phyloP scores from a whole-genome alignment of 345 rosid species.

The Citrus trifoliata region DNA sequence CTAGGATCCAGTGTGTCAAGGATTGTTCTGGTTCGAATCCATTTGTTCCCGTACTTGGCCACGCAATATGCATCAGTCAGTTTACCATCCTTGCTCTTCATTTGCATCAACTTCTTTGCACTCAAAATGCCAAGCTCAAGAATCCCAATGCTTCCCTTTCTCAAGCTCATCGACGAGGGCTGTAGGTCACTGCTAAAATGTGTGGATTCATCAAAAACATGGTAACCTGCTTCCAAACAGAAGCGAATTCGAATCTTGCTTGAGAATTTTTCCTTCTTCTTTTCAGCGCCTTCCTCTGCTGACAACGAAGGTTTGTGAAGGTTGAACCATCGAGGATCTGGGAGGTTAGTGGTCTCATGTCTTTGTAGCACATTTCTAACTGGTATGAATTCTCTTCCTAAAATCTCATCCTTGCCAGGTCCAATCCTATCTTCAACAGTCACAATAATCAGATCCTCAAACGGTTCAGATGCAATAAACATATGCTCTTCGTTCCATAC shows the following conservation, averaged over 20 bases:
- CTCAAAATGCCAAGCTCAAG: slow-evolving; percentile 87
- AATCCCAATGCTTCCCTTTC: slow-evolving; percentile 72
- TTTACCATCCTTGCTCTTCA: slow-evolving; percentile 80
- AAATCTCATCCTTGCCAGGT: slow-evolving; percentile 68
- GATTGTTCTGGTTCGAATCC: slow-evolving; percentile 93
- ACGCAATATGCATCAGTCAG: slow-evolving; percentile 89
- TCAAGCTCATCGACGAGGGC: slow-evolving; percentile 76
- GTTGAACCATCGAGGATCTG: slow-evolving; percentile 72
- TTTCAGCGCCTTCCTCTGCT: slow-evolving; percentile 50
- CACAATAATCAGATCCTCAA: slow-evolving; percentile 69
- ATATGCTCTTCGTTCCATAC: slow-evolving; percentile 79
- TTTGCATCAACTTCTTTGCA: slow-evolving; percentile 74
- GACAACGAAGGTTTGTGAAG: slow-evolving; percentile 49
- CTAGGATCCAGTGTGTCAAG: slow-evolving; percentile 69
- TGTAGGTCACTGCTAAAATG: slow-evolving; percentile 96
- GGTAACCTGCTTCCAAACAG: slow-evolving; percentile 87
- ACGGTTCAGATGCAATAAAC: slow-evolving; percentile 93
- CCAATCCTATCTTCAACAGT: slow-evolving; percentile 71
- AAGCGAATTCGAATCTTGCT: slow-evolving; percentile 67
- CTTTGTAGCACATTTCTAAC: slow-evolving; percentile 50
- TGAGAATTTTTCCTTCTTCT: slow-evolving; percentile 74
- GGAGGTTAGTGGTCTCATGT: slow-evolving; percentile 50
- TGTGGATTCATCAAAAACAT: slow-evolving; percentile 92
- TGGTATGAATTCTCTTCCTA: slow-evolving; percentile 56
- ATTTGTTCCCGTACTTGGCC: slow-evolving; percentile 95